These are phyloP conservation scores for Xylaria multiplex DNA, from an alignment of 2,329 filamentous ascomycete genomes.

Conservation along the genomic window DNA sequence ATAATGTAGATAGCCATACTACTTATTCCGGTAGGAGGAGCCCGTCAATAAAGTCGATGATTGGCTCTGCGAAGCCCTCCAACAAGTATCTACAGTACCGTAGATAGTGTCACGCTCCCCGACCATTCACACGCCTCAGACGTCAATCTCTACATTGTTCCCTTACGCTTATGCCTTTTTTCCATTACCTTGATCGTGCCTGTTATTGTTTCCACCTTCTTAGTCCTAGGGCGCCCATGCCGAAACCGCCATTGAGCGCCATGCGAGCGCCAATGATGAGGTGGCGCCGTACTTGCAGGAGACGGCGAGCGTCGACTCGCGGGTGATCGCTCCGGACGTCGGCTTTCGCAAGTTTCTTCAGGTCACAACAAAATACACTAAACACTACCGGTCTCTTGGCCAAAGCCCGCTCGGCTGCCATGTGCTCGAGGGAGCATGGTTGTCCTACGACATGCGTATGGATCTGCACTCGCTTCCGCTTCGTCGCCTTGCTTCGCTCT, in stretches of 20 bases:
- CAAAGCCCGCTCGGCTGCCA: neutral
- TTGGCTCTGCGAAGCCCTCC: slow-evolving; percentile 17
- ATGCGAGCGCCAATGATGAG: slow-evolving; percentile 25
- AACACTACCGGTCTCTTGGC: neutral
- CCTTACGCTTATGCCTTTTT: neutral
- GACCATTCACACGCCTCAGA: slow-evolving; percentile 8
- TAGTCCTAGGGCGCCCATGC: neutral
- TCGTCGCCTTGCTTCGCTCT: slow-evolving; percentile 19
- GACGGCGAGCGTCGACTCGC: slow-evolving; percentile 6
- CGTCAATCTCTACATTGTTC: slow-evolving; percentile 10
- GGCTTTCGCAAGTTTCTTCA: slow-evolving; percentile 4
- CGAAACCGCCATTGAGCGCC: slow-evolving; percentile 16
- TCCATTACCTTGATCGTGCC: neutral
- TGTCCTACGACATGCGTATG: neutral
- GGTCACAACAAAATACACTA: neutral
- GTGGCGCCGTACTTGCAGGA: slow-evolving; percentile 31
- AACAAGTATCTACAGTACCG: neutral
- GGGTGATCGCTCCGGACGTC: neutral
- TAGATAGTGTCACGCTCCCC: slow-evolving; percentile 16
- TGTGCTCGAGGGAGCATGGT: slow-evolving; percentile 4
- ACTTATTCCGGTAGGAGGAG: slow-evolving; percentile 34
- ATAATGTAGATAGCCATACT: slow-evolving; percentile 3
- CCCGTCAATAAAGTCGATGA: slow-evolving; percentile 11
- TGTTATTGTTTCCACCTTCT: neutral
- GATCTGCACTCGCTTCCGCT: slow-evolving; percentile 22